Evolutionary conservation across 371 early-diverging fungal genomes (phyloP).

Genomic region (Mucor piriformis): DNA sequence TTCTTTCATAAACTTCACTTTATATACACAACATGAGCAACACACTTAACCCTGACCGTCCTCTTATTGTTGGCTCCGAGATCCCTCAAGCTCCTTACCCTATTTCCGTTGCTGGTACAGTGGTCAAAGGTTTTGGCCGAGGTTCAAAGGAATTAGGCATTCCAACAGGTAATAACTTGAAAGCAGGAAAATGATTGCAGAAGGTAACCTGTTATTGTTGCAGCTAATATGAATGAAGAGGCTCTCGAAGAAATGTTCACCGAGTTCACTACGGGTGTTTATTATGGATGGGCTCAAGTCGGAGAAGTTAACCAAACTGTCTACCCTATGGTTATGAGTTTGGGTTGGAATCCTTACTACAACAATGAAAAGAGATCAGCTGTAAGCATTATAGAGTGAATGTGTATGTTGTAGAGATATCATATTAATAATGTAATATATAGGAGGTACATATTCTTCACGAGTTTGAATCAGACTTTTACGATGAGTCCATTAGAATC

Average conservation of each 20-base stretch:
- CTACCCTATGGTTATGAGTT: constrained; percentile 97
- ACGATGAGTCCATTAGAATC: constrained; percentile 81
- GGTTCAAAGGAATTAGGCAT: constrained; percentile 97
- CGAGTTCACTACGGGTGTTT: constrained; percentile 83
- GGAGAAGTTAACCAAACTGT: constrained; percentile 54
- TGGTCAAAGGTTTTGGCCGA: constrained; percentile 92
- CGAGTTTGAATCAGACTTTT: constrained; percentile 86
- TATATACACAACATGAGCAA: neutral
- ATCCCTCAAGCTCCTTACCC: constrained; percentile 67
- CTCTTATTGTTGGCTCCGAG: constrained; percentile 63
- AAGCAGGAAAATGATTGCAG: neutral
- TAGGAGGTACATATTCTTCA: constrained; percentile 96
- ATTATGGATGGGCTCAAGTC: constrained; percentile 93
- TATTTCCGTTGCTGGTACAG: constrained; percentile 74
- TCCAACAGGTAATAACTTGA: constrained; percentile 83
- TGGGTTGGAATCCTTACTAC: constrained; percentile 98
- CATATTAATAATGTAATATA: neutral
- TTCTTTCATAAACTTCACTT: neutral
- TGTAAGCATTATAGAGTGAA: constrained; percentile 42
- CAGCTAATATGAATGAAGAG: constrained; percentile 89
- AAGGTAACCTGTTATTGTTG: neutral
- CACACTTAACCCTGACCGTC: constrained; percentile 50
- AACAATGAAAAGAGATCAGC: constrained; percentile 95
- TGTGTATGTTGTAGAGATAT: neutral
- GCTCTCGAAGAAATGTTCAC: constrained; percentile 70